Base-by-base conservation (phyloP, 208 protist species). In the Wallacemonas collosoma region DNA sequence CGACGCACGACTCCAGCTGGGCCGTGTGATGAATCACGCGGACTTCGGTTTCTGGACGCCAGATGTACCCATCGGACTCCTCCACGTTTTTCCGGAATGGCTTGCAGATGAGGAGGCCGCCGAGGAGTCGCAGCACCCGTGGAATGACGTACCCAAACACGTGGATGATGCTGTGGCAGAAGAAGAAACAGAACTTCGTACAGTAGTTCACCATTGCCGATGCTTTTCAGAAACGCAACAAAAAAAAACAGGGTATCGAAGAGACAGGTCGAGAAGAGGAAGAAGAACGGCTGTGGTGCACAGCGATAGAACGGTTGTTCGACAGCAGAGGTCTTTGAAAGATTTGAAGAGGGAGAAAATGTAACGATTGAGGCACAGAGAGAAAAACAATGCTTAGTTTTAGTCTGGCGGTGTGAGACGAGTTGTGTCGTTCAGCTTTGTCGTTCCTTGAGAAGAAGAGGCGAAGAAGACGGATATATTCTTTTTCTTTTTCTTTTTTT, bases 101-200 rank as follows among this genome's bases (percentile, higher is more conserved):
- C 0, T 76, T 68, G 61, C 72, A 83, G 26, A 71, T 66, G 5
- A 87, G 44, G n/a, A 82, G 60, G 36, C 71, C 66, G 3, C 64
- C 51, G 14, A 75, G 50, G 1, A 75, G 44, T 15, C 68, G 63
- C 4, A 78, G 1, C n/a, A 53, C 53, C 14, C 68, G 69, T 1
- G 81, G 77, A 5, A 83, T 58, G 53, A 77, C 67, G 50, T 87
- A 82, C 35, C 66, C 73, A 61, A 83, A 87, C 44, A 80, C 1
- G 67, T 87, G 77, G 39, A 83, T 17, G 40, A 82, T 17, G 64
- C 71, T 76, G 72, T 87, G 81, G 43, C 79, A 62, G 54, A 86
- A 36, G 68, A 83, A 83, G 57, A 73, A 87, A 8, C 76, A 48
- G 0, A 74, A 54, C 38, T 75, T 68, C 5, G 50, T 38, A n/a